Percentiles rank a stretch among this genome's conserved stretches.
These are phyloP conservation scores for Nakazawaea siamensis DNA, from an alignment of 805 yeast genomes.

Conservation along the genomic window DNA sequence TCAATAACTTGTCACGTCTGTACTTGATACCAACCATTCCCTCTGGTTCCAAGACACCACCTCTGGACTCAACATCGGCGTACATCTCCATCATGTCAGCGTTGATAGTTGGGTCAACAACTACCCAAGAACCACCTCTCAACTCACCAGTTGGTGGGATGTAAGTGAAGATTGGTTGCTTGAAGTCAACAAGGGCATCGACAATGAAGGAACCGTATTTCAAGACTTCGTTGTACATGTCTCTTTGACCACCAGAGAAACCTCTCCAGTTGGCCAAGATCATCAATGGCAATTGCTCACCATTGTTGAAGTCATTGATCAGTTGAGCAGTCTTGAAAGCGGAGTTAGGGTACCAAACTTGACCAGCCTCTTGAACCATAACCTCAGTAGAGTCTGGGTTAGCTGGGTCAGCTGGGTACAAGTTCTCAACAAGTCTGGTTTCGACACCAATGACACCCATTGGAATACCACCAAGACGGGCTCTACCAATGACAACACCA, in stretches of 20 bases:
- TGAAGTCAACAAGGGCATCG: slow-evolving; percentile 91
- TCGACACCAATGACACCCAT: slow-evolving; percentile 98
- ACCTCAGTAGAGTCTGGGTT: slow-evolving; percentile 90
- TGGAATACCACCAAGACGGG: slow-evolving; percentile 97
- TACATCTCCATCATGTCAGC: slow-evolving; percentile 98
- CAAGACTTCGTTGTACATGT: slow-evolving; percentile 97
- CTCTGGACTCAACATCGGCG: slow-evolving; percentile 92
- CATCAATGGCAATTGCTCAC: slow-evolving; percentile 97
- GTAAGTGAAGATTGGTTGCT: slow-evolving; percentile 94
- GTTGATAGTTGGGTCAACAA: slow-evolving; percentile 97
- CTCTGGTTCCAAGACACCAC: slow-evolving; percentile 97
- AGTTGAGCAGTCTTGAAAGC: slow-evolving; percentile 99
- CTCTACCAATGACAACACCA: slow-evolving; percentile 98
- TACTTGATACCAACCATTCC: slow-evolving; percentile 99
- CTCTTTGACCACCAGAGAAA: slow-evolving; percentile 99
- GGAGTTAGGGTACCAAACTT: slow-evolving; percentile 99
- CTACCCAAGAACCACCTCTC: slow-evolving; percentile 99
- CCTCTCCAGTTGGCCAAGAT: slow-evolving; percentile 99
- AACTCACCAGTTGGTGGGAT: slow-evolving; percentile 98
- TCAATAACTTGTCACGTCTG: slow-evolving; percentile 84
- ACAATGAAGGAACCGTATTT: slow-evolving; percentile 96
- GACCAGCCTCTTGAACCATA: slow-evolving; percentile 92
- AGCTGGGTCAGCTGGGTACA: slow-evolving; percentile 97
- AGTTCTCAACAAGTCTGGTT: slow-evolving; percentile 81
- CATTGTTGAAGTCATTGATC: slow-evolving; percentile 92